Conservation (phyloP, 2,329 filamentous ascomycete species). For the Aspergillus quadricinctus region DNA sequence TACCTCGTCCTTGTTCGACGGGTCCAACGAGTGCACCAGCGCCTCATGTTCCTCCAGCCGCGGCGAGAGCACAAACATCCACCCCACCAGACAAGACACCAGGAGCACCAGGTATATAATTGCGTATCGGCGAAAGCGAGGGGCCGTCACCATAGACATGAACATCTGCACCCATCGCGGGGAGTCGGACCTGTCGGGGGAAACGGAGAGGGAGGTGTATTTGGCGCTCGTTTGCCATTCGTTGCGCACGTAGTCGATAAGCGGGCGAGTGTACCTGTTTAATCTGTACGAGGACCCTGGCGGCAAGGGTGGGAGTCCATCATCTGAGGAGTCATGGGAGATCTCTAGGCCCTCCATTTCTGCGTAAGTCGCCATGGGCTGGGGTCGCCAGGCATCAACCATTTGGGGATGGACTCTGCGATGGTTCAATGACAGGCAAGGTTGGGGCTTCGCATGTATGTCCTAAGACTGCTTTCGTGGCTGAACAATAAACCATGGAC, state of each 20-base stretch:
- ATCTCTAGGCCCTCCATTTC: slow-evolving; percentile 28
- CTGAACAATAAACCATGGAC: not conserved
- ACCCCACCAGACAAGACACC: slow-evolving; percentile 27
- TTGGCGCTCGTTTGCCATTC: slow-evolving; percentile 31
- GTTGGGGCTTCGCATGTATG: not conserved
- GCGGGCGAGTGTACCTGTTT: slow-evolving; percentile 22
- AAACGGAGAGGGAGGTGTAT: slow-evolving; percentile 17
- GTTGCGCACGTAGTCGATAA: slow-evolving; percentile 38
- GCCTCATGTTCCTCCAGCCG: slow-evolving; percentile 27
- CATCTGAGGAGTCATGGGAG: slow-evolving; percentile 29
- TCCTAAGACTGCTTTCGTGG: not conserved
- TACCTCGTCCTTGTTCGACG: slow-evolving; percentile 19
- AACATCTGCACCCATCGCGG: slow-evolving; percentile 23
- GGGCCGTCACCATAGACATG: slow-evolving; percentile 34
- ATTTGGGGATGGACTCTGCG: not conserved
- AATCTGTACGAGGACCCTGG: slow-evolving; percentile 10
- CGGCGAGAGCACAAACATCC: slow-evolving; percentile 30
- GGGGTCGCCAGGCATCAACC: not conserved
- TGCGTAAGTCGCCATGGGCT: slow-evolving; percentile 2
- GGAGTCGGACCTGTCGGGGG: slow-evolving; percentile 14
- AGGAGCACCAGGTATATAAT: slow-evolving; percentile 33
- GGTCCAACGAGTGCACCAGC: slow-evolving; percentile 30
- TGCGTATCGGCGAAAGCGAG: slow-evolving; percentile 39
- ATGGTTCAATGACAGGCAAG: not conserved
- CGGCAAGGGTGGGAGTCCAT: slow-evolving; percentile 12